Evolutionary conservation across 495 filamentous ascomycete genomes (phyloP).

Genomic region (Aspergillus kassunensis): DNA sequence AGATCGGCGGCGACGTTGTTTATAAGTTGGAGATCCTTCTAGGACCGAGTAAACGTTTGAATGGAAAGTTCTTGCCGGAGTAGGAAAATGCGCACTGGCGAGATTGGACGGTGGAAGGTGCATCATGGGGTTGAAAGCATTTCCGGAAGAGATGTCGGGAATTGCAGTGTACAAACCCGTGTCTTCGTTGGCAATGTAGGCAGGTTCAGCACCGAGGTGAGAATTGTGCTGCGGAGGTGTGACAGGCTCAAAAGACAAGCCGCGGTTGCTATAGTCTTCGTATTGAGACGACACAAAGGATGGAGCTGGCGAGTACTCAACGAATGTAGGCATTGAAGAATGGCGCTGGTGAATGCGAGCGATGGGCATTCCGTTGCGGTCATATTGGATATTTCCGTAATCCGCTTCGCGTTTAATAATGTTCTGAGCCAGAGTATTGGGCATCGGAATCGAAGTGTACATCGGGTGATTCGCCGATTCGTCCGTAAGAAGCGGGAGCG

Average conservation of each 20-base stretch:
- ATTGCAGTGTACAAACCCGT: constrained; percentile 93
- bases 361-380: constrained; percentile 84
- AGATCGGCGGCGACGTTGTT: constrained; percentile 89
- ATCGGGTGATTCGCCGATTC: constrained; percentile 71
- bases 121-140: constrained; percentile 74
- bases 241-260: constrained; percentile 91
- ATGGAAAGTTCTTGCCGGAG: constrained; percentile 62
- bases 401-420: constrained; percentile 82
- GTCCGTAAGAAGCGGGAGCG: constrained; percentile 77
- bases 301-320: constrained; percentile 96
- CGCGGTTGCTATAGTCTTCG: constrained; percentile 95
- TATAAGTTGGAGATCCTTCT: constrained; percentile 97
- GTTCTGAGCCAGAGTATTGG: constrained; percentile 57
- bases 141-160: constrained; percentile 63
- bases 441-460: constrained; percentile 63
- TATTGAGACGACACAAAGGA: constrained; percentile 96
- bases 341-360: constrained; percentile 81
- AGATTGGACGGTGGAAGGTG: constrained; percentile 86
- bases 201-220: constrained; percentile 75
- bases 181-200: constrained; percentile 97
- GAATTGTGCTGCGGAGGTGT: constrained; percentile 89
- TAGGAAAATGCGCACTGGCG: constrained; percentile 67
- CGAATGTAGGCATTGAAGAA: constrained; percentile 93
- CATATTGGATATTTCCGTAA: constrained; percentile 73
- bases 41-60: constrained; percentile 92